phyloP scores from a whole-genome alignment of 106 monocot genomes.

The Agapanthus africanus region DNA sequence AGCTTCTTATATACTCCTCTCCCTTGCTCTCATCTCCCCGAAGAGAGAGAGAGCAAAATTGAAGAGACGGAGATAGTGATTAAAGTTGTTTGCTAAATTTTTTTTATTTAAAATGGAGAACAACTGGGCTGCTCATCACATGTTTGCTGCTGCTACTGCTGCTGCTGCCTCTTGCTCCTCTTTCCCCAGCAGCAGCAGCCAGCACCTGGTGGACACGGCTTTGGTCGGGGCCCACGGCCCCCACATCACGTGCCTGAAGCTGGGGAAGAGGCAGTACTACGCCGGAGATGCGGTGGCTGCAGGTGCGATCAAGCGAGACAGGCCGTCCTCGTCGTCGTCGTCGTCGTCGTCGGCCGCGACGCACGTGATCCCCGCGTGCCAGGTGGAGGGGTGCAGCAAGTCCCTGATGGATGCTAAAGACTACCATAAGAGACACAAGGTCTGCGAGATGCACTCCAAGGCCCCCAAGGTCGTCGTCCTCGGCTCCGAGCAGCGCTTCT shows the following conservation, averaged over 20 bases:
- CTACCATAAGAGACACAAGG: too few species aligned
- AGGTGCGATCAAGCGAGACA: slow-evolving; percentile 10
- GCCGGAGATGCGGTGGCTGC: too few species aligned
- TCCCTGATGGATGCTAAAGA: slow-evolving; percentile 32
- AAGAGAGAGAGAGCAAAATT: not conserved
- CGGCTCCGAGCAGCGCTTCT: slow-evolving; percentile 58
- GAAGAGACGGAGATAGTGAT: too few species aligned
- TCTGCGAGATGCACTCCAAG: slow-evolving; percentile 67
- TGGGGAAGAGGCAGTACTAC: slow-evolving; percentile 69
- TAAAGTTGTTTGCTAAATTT: not conserved
- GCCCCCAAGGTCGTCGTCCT: slow-evolving; percentile 52
- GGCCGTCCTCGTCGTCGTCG: too few species aligned
- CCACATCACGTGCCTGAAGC: slow-evolving; percentile 60
- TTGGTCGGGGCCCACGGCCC: slow-evolving; percentile 9
- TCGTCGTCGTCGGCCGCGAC: not conserved
- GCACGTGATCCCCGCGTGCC: slow-evolving; percentile 33
- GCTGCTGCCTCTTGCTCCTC: slow-evolving; percentile 6
- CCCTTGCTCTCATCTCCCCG: not conserved
- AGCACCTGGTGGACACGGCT: not conserved
- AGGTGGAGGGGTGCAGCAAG: slow-evolving; percentile 57
- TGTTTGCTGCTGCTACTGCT: too few species aligned
- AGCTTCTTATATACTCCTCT: slow-evolving; percentile 1
- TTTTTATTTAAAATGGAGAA: too few species aligned
- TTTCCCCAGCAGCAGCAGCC: slow-evolving; percentile 5
- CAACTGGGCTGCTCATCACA: too few species aligned